Percentiles rank a stretch among this genome's conserved stretches.
Evolutionary conservation across 2,329 filamentous ascomycete genomes (phyloP).

Genomic region (Claviceps sp.): DNA sequence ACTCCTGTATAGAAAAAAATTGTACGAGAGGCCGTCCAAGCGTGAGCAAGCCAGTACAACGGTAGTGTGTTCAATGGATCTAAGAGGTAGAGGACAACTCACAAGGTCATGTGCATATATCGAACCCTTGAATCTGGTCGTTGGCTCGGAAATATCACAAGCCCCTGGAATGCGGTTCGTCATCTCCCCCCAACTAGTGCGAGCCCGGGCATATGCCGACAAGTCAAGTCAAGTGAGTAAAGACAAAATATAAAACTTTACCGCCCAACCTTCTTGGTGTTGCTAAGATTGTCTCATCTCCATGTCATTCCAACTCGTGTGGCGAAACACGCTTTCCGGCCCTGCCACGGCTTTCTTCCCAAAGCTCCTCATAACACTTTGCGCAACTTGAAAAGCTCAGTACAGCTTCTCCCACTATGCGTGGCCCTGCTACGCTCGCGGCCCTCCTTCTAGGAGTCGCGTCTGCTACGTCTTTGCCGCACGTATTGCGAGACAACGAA

Average conservation of each 20-base stretch:
- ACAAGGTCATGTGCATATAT: too few species aligned
- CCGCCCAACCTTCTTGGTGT: neutral
- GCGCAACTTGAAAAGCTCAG: neutral
- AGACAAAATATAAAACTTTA: neutral
- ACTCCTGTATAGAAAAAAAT: too few species aligned
- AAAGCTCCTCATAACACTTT: neutral
- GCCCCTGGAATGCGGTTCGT: neutral
- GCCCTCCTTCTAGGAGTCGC: conserved; percentile 10
- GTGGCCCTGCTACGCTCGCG: conserved; percentile 4
- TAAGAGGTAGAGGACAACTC: too few species aligned
- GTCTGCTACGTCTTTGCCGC: conserved; percentile 8
- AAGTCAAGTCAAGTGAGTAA: too few species aligned
- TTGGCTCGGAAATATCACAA: neutral
- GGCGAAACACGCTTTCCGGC: neutral
- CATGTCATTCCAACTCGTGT: neutral
- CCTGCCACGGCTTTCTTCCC: neutral
- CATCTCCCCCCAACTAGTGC: neutral
- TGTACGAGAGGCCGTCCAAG: too few species aligned
- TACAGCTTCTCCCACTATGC: conserved; percentile 1
- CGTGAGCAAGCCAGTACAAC: too few species aligned
- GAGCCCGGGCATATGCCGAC: neutral
- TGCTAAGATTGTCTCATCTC: too few species aligned
- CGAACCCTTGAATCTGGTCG: too few species aligned
- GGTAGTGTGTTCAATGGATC: too few species aligned
- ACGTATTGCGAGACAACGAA: neutral